Evolutionary conservation across 805 yeast genomes (phyloP), one percentile per base, ranked within the genome.

Genomic region (Wickerhamomyces xylosicus): DNA sequence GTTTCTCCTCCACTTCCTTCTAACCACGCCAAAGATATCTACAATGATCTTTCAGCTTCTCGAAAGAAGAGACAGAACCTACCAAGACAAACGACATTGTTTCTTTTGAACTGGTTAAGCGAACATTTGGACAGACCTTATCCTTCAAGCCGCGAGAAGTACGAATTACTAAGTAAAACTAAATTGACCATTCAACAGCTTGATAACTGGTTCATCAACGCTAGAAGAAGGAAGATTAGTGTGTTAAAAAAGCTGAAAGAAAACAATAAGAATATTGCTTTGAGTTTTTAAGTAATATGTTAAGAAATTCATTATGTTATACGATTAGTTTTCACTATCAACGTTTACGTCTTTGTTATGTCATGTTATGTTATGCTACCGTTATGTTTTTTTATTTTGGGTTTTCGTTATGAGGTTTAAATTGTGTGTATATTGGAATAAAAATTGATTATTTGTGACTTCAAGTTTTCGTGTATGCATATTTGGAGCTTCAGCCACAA

Each of bases 151-250:
- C 72, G 76, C 41, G 94, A 84, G 51, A 85, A 85, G 62, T 70
- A 72, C 44, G 79, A 75, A 54, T 61, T 85, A 46, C 72, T 82
- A 68, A 61, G 67, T 50, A 67, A 72, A 53, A 85, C 95, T 0
- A 87, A 90, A 3, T 67, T 85, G 54, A 81, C 85, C 40, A 76
- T 80, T 55, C 85, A 82, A 46, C 95, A 85, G 57, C 66, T 85
- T 41, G 74, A 82, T 46, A 85, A 85, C 53, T 85, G 95, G 95
- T 85, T 85, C 52, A 85, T 85, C 55, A 85, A 85, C 54, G 95
- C 92, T 2, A 72, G 95, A 49, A 68, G 95, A 49, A 64, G 95
- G 44, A 79, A 81, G 53, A 72, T 85, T 17, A 45, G 37, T 17
- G 47, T 49, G 27, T 27, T 53, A 25, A 50, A 46, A 38, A 50